These are phyloP conservation scores for Trypanosoma cruzi DNA, from an alignment of 208 protist genomes.

Conservation along the genomic window DNA sequence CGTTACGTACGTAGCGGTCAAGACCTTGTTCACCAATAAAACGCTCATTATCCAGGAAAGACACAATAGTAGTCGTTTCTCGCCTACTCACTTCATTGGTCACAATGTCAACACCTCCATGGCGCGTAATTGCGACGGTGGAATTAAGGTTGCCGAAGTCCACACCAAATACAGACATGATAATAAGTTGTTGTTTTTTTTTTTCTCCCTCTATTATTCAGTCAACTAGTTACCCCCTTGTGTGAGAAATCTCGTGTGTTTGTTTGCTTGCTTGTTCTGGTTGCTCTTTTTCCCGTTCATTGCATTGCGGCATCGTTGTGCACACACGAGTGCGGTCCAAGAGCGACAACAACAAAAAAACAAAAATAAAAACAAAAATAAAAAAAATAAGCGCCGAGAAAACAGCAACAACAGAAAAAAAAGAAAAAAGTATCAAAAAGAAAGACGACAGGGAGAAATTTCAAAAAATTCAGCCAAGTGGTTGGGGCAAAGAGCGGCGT, in stretches of 20 bases:
- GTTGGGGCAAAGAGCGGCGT: neutral
- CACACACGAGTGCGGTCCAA: too few relatives aligned
- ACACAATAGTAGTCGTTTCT: constrained; percentile 90
- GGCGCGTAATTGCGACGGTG: constrained; percentile 84
- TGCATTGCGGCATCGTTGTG: too few relatives aligned
- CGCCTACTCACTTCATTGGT: constrained; percentile 91
- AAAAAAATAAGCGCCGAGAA: too few relatives aligned
- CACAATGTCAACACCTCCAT: constrained; percentile 90
- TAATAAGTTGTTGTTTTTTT: constrained; percentile 7
- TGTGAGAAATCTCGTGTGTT: too few relatives aligned
- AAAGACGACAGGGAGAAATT: too few relatives aligned
- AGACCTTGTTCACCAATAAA: constrained; percentile 90
- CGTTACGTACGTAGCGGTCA: constrained; percentile 85
- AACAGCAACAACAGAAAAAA: too few relatives aligned
- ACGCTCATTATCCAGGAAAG: constrained; percentile 85
- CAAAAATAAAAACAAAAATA: too few relatives aligned
- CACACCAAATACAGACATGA: constrained; percentile 93
- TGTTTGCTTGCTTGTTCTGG: too few relatives aligned
- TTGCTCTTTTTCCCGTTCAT: too few relatives aligned
- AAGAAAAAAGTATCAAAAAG: too few relatives aligned
- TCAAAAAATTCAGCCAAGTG: too few relatives aligned
- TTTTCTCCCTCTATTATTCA: constrained; percentile 21
- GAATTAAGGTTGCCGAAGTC: constrained; percentile 93
- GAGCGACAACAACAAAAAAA: too few relatives aligned
- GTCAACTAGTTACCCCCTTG: constrained; percentile 2